Evolutionary conservation across 2,329 filamentous ascomycete genomes (phyloP).

Genomic region (Penicillium vulpinum): DNA sequence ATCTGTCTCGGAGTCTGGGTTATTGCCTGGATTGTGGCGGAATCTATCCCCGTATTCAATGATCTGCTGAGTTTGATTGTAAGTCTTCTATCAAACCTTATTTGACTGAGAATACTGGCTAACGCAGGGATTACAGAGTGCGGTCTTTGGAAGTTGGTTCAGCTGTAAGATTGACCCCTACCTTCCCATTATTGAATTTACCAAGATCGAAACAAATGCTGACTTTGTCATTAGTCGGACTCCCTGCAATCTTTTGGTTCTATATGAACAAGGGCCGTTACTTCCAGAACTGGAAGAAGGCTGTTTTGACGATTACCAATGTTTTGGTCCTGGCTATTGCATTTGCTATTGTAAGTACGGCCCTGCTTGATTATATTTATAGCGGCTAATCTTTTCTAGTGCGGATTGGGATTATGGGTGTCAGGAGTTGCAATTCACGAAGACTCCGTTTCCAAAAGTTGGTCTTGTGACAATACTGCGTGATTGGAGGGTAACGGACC

Average conservation of each 20-base stretch:
- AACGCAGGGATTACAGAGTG: conserved; percentile 34
- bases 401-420: conserved; percentile 29
- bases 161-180: conserved; percentile 44
- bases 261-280: conserved; percentile 36
- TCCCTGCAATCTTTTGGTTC: conserved; percentile 42
- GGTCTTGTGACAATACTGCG: conserved; percentile 29
- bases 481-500: conserved; percentile 7
- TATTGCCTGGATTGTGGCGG: conserved; percentile 65
- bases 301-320: conserved; percentile 28
- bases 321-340: conserved; percentile 22
- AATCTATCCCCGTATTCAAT: conserved; percentile 69
- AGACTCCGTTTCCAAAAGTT: conserved; percentile 23
- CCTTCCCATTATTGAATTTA: neutral
- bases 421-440: conserved; percentile 30
- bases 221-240: conserved; percentile 31
- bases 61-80: conserved; percentile 62
- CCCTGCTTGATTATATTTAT: neutral
- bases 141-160: conserved; percentile 68
- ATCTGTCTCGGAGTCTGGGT: conserved; percentile 59
- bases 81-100: conserved; percentile 9
- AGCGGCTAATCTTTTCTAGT: conserved; percentile 17
- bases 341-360: conserved; percentile 23
- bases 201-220: neutral
- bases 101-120: neutral
- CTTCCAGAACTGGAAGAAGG: conserved; percentile 32